Conservation (phyloP, 148 eudicot species). For the Arctostaphylos glauca region DNA sequence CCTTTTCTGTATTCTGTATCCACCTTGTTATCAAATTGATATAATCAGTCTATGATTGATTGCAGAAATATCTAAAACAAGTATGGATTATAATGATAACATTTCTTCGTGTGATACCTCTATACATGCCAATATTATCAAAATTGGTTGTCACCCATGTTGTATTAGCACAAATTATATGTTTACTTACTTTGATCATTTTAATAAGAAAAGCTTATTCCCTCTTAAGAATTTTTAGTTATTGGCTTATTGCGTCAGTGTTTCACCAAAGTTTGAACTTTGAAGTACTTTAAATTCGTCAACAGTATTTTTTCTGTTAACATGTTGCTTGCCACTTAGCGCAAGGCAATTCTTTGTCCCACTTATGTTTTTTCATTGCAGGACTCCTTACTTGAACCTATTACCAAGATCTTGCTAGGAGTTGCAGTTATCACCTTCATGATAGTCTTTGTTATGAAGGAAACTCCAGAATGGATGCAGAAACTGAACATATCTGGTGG, state of each 20-base stretch:
- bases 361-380: constrained; percentile 24
- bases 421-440: constrained; percentile 49
- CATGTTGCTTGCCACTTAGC: neutral
- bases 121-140: neutral
- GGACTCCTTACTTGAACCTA: constrained; percentile 80
- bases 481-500: constrained; percentile 56
- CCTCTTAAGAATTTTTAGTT: neutral
- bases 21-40: neutral
- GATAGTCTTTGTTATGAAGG: constrained; percentile 58
- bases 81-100: neutral
- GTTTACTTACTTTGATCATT: neutral
- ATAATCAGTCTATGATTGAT: neutral
- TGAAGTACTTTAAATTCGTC: neutral
- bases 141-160: neutral
- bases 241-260: neutral
- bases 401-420: constrained; percentile 71
- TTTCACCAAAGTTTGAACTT: neutral
- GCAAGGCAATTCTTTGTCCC: neutral
- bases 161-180: neutral
- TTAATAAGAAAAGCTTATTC: neutral
- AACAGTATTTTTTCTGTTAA: neutral
- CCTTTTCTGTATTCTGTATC: neutral
- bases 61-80: neutral
- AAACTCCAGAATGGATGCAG: constrained; percentile 63
- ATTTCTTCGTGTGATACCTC: neutral